Evolutionary conservation across 331 rosid genomes (phyloP), one percentile per base, ranked within the genome.

Genomic region (Malus hybrid): DNA sequence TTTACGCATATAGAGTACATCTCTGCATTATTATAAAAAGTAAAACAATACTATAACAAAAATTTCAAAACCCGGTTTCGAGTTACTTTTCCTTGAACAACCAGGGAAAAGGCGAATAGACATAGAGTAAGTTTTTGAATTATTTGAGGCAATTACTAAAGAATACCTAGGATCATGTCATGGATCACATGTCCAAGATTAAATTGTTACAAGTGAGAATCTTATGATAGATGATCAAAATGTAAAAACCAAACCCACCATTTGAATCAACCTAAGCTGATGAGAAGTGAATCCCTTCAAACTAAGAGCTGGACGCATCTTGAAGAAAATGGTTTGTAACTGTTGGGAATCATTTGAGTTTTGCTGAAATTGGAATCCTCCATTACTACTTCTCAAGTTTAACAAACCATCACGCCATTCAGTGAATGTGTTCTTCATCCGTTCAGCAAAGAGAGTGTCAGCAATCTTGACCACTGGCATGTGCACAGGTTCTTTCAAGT

Each of bases 361-460:
- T 81, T 73, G 86, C 71, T 85, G 88, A 83, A 69, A 77, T 68
- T 83, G 86, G 59, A 75, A 78, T 68, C 75, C 86, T 75, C 76
- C 80, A 64, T 68, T 83, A 77, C 75, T 82, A 80, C 81, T 88
- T 57, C 42, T 82, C 6, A 42, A 42, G 13, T 11, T 44, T 52
- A 83, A 78, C 71, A 94, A 84, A 61, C 97, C 89, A 76, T 92
- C 91, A 73, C 78, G 90, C 99, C 99, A 94, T 79, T 87, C 88
- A 56, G 79, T 78, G 70, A 94, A 86, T 76, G 71, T 86, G 63
- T 74, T 86, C 88, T 86, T 94, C 91, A 94, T 87, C 81, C 97
- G 86, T 74, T 84, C 96, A 33, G 84, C 64, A 77, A 94, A 94
- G 74, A 94, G 83, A 75, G 90, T 73, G 65, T 92, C 97, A 56